Evolutionary conservation across 345 rosid species (phyloP).

Genomic region (Eucalyptus coolabah): DNA sequence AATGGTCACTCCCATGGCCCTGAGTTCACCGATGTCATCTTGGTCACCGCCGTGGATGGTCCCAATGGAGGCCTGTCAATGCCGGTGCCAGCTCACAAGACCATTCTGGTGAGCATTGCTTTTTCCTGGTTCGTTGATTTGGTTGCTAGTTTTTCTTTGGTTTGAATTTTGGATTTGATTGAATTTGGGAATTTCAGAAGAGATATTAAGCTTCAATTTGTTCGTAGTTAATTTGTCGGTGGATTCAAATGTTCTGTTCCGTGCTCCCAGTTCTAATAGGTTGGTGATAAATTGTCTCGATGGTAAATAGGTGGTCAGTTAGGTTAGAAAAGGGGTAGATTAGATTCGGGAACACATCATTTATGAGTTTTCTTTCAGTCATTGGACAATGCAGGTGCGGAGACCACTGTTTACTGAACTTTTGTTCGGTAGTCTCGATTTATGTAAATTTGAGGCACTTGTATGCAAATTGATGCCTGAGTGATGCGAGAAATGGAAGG

Average conservation of each 20-base stretch:
- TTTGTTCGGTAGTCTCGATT: too few relatives aligned
- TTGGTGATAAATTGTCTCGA: neutral
- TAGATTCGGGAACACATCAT: neutral
- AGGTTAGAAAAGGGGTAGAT: neutral
- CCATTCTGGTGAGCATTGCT: conserved; percentile 42
- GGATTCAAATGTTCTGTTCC: neutral
- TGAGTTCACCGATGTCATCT: conserved; percentile 23
- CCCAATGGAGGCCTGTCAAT: conserved; percentile 7
- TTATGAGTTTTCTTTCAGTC: neutral
- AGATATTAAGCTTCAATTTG: neutral
- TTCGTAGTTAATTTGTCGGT: neutral
- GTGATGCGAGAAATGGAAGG: too few relatives aligned
- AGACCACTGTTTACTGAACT: too few relatives aligned
- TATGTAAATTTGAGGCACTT: too few relatives aligned
- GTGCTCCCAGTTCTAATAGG: neutral
- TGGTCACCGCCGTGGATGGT: conserved; percentile 6
- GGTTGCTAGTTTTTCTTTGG: neutral
- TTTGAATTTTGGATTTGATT: neutral
- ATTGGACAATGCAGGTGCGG: too few relatives aligned
- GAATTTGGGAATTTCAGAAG: neutral
- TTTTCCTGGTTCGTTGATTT: neutral
- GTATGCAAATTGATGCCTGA: too few relatives aligned
- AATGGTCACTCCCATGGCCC: neutral
- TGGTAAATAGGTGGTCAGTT: neutral
- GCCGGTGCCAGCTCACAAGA: conserved; percentile 52